phyloP scores from a whole-genome alignment of 306 rosid species.

The Casuarina cunninghamiana region DNA sequence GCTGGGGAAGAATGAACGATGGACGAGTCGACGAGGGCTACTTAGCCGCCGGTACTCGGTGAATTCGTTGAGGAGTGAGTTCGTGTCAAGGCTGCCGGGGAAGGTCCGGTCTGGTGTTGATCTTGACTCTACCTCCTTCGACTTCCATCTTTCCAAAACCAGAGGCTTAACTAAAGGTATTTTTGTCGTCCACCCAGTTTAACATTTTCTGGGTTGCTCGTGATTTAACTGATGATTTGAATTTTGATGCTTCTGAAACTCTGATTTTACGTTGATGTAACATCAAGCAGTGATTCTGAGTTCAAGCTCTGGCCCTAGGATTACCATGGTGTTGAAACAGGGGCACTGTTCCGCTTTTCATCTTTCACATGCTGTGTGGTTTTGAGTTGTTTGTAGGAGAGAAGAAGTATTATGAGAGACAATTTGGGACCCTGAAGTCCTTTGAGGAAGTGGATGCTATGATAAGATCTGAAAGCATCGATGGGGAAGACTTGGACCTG shows the following conservation, averaged over 20 bases:
- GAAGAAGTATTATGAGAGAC: constrained; percentile 51
- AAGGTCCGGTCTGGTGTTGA: constrained; percentile 32
- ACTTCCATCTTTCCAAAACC: constrained; percentile 32
- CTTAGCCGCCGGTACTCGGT: constrained; percentile 44
- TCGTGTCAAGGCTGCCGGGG: constrained; percentile 38
- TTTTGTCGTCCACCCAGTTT: not conserved
- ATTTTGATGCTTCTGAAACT: too few relatives aligned
- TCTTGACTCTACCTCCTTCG: constrained; percentile 28
- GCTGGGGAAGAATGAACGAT: constrained; percentile 11
- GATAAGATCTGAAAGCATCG: constrained; percentile 14
- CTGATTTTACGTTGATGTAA: too few relatives aligned
- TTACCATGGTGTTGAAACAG: too few relatives aligned
- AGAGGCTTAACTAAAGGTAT: constrained; percentile 35
- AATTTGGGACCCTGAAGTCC: constrained; percentile 46
- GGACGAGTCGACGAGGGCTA: constrained; percentile 21
- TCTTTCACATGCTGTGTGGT: not conserved
- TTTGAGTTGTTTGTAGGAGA: constrained; percentile 31
- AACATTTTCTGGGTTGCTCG: too few relatives aligned
- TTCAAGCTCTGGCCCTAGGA: too few relatives aligned
- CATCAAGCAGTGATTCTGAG: too few relatives aligned
- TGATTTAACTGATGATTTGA: not conserved
- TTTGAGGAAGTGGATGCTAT: constrained; percentile 44
- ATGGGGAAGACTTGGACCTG: not conserved
- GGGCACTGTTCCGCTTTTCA: too few relatives aligned
- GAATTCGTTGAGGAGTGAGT: constrained; percentile 41